Evolutionary conservation across 192 early-diverging fungal genomes (phyloP).

Genomic region (Coemansia furcata): DNA sequence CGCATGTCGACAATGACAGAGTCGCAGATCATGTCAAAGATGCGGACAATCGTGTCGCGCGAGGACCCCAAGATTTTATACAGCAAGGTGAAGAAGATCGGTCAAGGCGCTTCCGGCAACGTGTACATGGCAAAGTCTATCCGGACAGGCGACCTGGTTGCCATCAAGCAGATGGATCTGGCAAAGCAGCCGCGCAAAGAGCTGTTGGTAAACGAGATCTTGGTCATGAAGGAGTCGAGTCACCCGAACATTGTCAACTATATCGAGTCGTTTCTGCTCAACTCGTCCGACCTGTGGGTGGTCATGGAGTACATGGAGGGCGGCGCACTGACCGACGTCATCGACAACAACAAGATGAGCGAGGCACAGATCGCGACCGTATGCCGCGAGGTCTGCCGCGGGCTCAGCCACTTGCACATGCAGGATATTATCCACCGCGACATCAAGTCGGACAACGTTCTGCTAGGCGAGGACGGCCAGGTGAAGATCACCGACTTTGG

Average conservation of each 20-base stretch:
- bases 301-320: slow-evolving; percentile 99
- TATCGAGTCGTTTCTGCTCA: slow-evolving; percentile 86
- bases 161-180: slow-evolving; percentile 94
- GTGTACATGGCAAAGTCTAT: slow-evolving; percentile 89
- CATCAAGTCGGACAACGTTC: slow-evolving; percentile 87
- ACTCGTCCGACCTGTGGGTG: slow-evolving; percentile 87
- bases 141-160: slow-evolving; percentile 71
- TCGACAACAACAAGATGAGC: slow-evolving; percentile 90
- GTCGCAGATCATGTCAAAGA: slow-evolving; percentile 90
- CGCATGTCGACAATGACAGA: slow-evolving; percentile 89
- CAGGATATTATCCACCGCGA: slow-evolving; percentile 88
- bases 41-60: slow-evolving; percentile 84
- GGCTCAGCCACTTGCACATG: slow-evolving; percentile 76
- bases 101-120: slow-evolving; percentile 97
- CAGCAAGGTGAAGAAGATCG: slow-evolving; percentile 92
- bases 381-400: slow-evolving; percentile 78
- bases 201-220: slow-evolving; percentile 88
- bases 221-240: slow-evolving; percentile 89
- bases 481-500: slow-evolving; percentile 96
- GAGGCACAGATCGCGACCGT: slow-evolving; percentile 94
- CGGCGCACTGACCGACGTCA: slow-evolving; percentile 94
- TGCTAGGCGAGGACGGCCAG: slow-evolving; percentile 74
- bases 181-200: slow-evolving; percentile 85
- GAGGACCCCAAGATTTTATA: slow-evolving; percentile 91
- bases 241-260: slow-evolving; percentile 98